Conservation (phyloP, 1,139 yeast genomes). For the Yamadazyma epiphylla region DNA sequence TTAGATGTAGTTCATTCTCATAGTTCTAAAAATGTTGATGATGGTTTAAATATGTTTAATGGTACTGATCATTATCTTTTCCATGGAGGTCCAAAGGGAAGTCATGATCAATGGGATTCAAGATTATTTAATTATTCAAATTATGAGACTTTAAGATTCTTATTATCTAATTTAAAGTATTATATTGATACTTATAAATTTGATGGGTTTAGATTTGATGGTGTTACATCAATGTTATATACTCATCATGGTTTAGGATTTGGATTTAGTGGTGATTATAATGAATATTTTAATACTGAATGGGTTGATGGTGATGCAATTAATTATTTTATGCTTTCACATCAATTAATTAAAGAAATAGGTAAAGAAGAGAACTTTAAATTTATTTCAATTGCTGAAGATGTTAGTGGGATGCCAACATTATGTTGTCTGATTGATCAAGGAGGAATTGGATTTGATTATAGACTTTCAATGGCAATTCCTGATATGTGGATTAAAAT, state of each 20-base stretch:
- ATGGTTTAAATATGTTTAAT: conserved; percentile 89
- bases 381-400: conserved; percentile 88
- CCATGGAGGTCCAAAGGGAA: conserved; percentile 83
- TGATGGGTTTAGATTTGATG: conserved; percentile 96
- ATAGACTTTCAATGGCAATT: conserved; percentile 92
- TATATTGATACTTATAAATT: conserved; percentile 80
- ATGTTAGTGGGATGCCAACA: conserved; percentile 97
- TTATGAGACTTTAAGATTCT: conserved; percentile 85
- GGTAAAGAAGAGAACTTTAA: conserved; percentile 38
- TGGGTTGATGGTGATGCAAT: conserved; percentile 88
- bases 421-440: conserved; percentile 65
- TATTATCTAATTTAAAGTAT: conserved; percentile 82
- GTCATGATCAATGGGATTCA: conserved; percentile 93
- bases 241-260: conserved; percentile 88
- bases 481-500: conserved; percentile 99
- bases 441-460: conserved; percentile 94
- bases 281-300: conserved; percentile 79
- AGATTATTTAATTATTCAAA: conserved; percentile 86
- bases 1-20: conserved; percentile 95
- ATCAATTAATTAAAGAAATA: conserved; percentile 61
- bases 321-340: conserved; percentile 83
- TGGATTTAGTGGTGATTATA: conserved; percentile 88
- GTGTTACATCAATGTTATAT: conserved; percentile 92
- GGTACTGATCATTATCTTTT: conserved; percentile 95
- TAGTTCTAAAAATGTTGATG: conserved; percentile 90